Evolutionary conservation across 108 stramenopile species (phyloP), one percentile per base, ranked within the genome.

Genomic region (Stephanodiscus triporus): DNA sequence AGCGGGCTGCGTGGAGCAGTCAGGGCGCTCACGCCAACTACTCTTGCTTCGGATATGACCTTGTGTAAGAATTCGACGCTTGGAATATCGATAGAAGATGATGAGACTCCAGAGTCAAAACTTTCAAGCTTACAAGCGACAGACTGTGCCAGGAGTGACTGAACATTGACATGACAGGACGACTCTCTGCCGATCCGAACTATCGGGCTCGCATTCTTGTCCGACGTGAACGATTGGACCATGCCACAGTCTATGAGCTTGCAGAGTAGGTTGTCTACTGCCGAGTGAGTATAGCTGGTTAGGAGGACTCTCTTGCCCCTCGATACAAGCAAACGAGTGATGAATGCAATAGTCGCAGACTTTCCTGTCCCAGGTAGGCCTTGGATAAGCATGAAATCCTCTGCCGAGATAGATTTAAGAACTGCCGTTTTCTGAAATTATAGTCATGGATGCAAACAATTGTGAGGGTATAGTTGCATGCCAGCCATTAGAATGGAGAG

Each of bases 261-360:
- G 48, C 86, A 78, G 37, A 98, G 63, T 34, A 98, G 76, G 72
- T 94, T 96, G 81, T 99, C 99, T 19, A 99, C 97, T 45, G 98
- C 99, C 10, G 90, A 68, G 74, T 99, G 96, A 6, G 99, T 98
- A 75, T 98, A 98, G 51, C 90, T 85, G 10, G 97, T 94, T 32
- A 99, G 72, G n/a, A 98, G 77, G 30, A 99, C 97, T 27, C 95
- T 76, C 42, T 91, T 85, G 7, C 96, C 95, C n/a, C 76, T 81
- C 11, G 93, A 93, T 19, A 91, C 92, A 32, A 99, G 82, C 48
- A 95, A 80, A 6, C 94, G 78, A 24, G 91, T 89, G 29, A 98
- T 64, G 60, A 97, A 98, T 40, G 87, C 78, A 23, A 97, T 84
- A 14, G 88, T 94, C 32, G 86, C 85, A 0, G 95, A 89, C 77